A percentile compares a stretch with the other conserved stretches of the same genome.
These are phyloP conservation scores for Chlamydomonas schloesseri DNA, from an alignment of 139 green algal genomes.

Conservation along the genomic window DNA sequence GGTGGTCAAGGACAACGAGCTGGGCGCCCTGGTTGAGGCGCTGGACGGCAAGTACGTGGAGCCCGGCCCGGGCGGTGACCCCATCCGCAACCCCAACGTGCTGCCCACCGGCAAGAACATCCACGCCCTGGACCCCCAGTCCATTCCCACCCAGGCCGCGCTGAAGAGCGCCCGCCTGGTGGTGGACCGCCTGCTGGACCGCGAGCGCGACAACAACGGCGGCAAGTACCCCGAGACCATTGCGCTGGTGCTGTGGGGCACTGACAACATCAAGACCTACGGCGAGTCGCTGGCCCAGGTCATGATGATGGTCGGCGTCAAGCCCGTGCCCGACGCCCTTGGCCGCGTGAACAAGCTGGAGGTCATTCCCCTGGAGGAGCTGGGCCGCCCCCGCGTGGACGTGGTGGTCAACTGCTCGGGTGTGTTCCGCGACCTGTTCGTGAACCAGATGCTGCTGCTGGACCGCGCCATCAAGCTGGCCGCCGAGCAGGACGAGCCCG, in stretches of 20 bases:
- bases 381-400: constrained; percentile 94
- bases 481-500: constrained; percentile 97
- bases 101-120: constrained; percentile 99
- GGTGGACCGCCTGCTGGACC: constrained; percentile 95
- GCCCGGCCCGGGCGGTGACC: constrained; percentile 97
- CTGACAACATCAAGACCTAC: constrained; percentile 99
- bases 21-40: constrained; percentile 90
- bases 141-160: constrained; percentile 89
- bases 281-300: constrained; percentile 97
- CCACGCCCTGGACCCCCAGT: constrained; percentile 98
- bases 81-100: constrained; percentile 98
- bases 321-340: constrained; percentile 94
- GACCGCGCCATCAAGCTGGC: constrained; percentile 97
- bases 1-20: constrained; percentile 99
- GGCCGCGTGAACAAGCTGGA: constrained; percentile 99
- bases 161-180: constrained; percentile 89
- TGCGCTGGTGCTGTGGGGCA: constrained; percentile 98
- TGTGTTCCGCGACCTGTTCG: constrained; percentile 99
- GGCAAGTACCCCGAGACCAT: constrained; percentile 97
- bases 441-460: constrained; percentile 99
- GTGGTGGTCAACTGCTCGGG: constrained; percentile 99
- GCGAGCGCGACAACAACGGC: constrained; percentile 89
- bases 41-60: constrained; percentile 93
- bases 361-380: constrained; percentile 97
- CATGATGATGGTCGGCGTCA: constrained; percentile 95